Percentiles rank a stretch among this genome's conserved stretches.
Conservation (phyloP, 2,329 filamentous ascomycete species). For the Hortaea werneckii region DNA sequence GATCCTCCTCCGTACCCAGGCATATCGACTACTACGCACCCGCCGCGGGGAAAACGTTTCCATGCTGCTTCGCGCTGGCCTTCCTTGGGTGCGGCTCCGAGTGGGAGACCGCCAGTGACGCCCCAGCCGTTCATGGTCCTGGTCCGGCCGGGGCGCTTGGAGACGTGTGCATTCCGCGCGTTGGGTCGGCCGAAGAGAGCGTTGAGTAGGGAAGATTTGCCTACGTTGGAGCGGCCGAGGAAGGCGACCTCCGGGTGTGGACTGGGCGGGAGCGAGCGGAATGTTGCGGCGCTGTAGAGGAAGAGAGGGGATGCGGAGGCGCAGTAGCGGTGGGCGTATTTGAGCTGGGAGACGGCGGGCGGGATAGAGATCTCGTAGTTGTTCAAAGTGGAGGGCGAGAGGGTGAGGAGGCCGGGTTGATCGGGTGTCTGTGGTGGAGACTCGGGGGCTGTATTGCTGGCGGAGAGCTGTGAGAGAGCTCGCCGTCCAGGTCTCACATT, state of each 20-base stretch:
- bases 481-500: too few species aligned
- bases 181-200: slow-evolving; percentile 42
- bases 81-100: slow-evolving; percentile 10
- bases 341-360: slow-evolving; percentile 27
- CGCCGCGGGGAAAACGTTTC: slow-evolving; percentile 27
- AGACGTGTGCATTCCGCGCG: slow-evolving; percentile 42
- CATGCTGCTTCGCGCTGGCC: slow-evolving; percentile 18
- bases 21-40: slow-evolving; percentile 56
- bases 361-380: slow-evolving; percentile 22
- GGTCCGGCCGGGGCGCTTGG: slow-evolving; percentile 51
- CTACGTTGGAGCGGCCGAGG: slow-evolving; percentile 60
- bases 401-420: slow-evolving; percentile 16
- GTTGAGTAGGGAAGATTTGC: slow-evolving; percentile 59
- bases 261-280: slow-evolving; percentile 47
- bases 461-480: too few species aligned
- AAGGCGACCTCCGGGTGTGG: slow-evolving; percentile 54
- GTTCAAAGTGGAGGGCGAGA: slow-evolving; percentile 22
- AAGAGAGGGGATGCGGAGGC: slow-evolving; percentile 40
- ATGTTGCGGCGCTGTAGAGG: slow-evolving; percentile 50
- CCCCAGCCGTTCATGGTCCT: slow-evolving; percentile 57
- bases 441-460: background rate
- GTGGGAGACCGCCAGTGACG: slow-evolving; percentile 33
- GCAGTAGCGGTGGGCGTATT: slow-evolving; percentile 37
- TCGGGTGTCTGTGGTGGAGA: background rate
- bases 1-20: slow-evolving; percentile 60